These are phyloP conservation scores for Aspergillus pseudoglaucus DNA, from an alignment of 2,329 filamentous ascomycete species.

Conservation along the genomic window DNA sequence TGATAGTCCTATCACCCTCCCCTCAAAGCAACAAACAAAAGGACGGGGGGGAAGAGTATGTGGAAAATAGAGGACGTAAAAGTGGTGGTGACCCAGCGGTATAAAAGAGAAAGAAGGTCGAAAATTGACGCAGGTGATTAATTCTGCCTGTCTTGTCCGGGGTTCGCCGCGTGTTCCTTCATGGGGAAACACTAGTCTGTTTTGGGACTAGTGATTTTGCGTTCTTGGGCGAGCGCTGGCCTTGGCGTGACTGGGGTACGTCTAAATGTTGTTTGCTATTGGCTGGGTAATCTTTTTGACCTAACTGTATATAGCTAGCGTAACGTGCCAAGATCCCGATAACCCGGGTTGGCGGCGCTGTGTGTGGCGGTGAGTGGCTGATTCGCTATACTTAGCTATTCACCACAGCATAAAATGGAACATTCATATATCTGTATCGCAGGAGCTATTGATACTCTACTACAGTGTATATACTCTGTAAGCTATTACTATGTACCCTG, in stretches of 20 bases:
- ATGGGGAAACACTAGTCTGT: not conserved
- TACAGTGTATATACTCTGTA: no score
- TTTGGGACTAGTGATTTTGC: not conserved
- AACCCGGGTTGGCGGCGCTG: not conserved
- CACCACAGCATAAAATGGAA: no score
- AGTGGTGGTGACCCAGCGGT: not conserved
- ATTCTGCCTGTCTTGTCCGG: not conserved
- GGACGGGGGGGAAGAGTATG: not conserved
- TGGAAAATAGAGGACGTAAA: not conserved
- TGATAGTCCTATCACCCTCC: not conserved
- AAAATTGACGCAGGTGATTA: not conserved
- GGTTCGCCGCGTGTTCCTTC: not conserved
- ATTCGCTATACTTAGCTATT: no score
- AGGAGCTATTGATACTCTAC: no score
- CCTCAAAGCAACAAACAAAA: not conserved
- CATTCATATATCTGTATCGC: no score
- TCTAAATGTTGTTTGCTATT: not conserved
- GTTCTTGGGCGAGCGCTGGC: not conserved
- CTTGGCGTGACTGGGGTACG: not conserved
- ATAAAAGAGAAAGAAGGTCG: not conserved
- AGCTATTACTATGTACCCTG: no score
- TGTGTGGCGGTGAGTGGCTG: not conserved
- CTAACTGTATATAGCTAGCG: no score
- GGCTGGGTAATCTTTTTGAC: not conserved
- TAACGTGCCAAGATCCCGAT: not conserved